A percentile compares a stretch with the other conserved stretches of the same genome.
Evolutionary conservation across 148 eudicot genomes (phyloP).

Genomic region (Chenopodium album): DNA sequence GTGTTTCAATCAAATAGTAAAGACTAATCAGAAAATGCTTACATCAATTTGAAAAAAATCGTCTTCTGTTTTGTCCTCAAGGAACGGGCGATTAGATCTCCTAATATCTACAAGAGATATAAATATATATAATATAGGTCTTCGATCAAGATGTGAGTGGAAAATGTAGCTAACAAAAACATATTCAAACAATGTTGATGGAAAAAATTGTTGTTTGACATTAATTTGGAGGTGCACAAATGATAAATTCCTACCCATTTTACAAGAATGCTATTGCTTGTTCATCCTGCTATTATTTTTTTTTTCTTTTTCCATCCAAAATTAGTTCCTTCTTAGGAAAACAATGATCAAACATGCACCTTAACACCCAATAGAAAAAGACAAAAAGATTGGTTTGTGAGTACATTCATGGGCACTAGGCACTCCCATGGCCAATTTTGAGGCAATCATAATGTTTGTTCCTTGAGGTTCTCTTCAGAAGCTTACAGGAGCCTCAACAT

Average conservation of each 20-base stretch:
- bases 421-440: not conserved
- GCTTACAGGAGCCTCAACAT: not conserved
- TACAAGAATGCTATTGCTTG: not conserved
- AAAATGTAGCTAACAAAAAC: not conserved
- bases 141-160: not conserved
- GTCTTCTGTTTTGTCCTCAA: conserved; percentile 71
- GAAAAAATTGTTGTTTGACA: not conserved
- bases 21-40: conserved; percentile 25
- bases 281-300: not conserved
- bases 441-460: not conserved
- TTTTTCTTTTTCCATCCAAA: not conserved
- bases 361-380: not conserved
- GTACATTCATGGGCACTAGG: too few species aligned
- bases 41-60: conserved; percentile 90
- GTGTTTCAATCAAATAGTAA: conserved; percentile 2
- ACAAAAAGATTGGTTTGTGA: too few species aligned
- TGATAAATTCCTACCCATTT: not conserved
- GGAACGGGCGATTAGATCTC: conserved; percentile 77
- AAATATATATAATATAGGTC: not conserved
- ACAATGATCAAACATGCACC: not conserved
- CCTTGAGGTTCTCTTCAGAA: not conserved
- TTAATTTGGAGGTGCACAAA: not conserved
- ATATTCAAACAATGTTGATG: conserved; percentile 6
- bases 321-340: not conserved
- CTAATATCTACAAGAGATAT: conserved; percentile 64